Evolutionary conservation across 352 stramenopile genomes (phyloP).

Genomic region (Phytophthora ohioensis): DNA sequence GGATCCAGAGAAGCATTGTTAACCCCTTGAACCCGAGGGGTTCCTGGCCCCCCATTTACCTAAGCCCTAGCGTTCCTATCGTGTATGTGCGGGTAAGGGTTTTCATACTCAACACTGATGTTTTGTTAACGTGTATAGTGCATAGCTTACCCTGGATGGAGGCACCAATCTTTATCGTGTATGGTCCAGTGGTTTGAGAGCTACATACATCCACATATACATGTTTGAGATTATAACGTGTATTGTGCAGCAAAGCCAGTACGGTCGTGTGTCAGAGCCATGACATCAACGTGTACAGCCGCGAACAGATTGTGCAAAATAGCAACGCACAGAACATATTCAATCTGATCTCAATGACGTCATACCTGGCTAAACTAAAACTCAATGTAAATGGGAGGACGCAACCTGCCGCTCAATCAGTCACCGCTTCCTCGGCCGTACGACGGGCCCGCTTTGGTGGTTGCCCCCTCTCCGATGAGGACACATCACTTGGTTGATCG

Average conservation of each 20-base stretch:
- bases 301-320: background rate
- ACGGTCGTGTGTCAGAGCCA: background rate
- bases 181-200: background rate
- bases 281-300: background rate
- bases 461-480: background rate
- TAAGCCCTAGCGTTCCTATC: background rate
- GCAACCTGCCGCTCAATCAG: background rate
- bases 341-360: background rate
- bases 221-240: background rate
- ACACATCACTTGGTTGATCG: background rate
- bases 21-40: conserved; percentile 6
- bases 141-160: background rate
- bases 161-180: background rate
- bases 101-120: conserved; percentile 5
- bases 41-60: background rate
- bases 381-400: background rate
- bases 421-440: background rate
- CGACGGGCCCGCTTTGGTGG: background rate
- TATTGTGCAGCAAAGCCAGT: background rate
- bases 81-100: conserved; percentile 15
- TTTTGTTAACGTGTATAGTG: conserved; percentile 5
- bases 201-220: background rate
- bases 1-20: too few species aligned
- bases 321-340: background rate
- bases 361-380: background rate